Base-by-base conservation (phyloP, 2,329 filamentous ascomycete genomes). In the Aureobasidium sp. region DNA sequence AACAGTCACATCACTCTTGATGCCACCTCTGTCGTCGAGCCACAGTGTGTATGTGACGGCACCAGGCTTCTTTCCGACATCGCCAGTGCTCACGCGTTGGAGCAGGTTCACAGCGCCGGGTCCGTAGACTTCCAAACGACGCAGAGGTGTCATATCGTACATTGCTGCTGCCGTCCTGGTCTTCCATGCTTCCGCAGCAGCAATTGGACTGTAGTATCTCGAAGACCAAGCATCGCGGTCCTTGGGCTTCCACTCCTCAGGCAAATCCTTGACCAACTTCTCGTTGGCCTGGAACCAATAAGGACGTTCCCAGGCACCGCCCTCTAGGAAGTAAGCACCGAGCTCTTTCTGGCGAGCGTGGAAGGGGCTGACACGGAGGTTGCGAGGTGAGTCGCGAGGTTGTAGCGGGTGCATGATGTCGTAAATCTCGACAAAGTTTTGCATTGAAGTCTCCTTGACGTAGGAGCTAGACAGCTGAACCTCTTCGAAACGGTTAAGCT, bases 341-440 rank as follows among this genome's bases (percentile, higher is more conserved):
- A 86, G 78, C 55, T 84, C 79, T 13, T 70, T 69, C 63, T 87
- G 81, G 0, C 81, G 78, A 1, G 74, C 64, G 63, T 84, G 75
- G 68, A 86, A 87, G 0, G 84, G 83, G 64, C 81, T 85, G 15
- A 81, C 72, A 7, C 84, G 81, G 2, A 87, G 74, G 62, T 83
- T 80, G 0, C 85, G 79, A 0, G 83, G 84, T 0, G 81, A 84
- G 0, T 79, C 74, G 32, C 78, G 79, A 0, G 83, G 84, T 58
- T 84, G 81, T 0, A 84, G 74, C 0, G 84, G 84, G 62, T 87
- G 84, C 0, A 86, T 64, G 42, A 87, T 85, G 63, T 86, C 84
- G 72, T 87, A 87, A 1, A 87, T 79, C 65, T 87, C 84, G 29
- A 83, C 79, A 54, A 87, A 87, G 65, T 83, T 85, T 67, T 84